Base-by-base conservation (phyloP, 2,329 filamentous ascomycete species). In the Aspergillus costaricaensis region DNA sequence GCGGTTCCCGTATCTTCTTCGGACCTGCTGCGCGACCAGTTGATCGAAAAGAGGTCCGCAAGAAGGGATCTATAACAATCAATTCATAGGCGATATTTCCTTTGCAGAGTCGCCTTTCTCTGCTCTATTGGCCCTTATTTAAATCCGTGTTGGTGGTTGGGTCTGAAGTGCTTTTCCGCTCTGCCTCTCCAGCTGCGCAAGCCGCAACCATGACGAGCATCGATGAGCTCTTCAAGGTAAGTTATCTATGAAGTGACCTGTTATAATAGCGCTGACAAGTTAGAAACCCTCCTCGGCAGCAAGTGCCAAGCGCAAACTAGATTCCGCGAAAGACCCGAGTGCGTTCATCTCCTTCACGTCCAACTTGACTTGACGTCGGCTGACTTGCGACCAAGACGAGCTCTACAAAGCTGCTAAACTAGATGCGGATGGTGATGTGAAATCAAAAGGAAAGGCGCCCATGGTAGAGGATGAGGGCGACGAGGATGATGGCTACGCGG, bases 391-490 rank as follows among this genome's bases (percentile, higher is more conserved):
- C 25, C 7, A 59, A 76, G 81, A 83, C 66, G 80, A 83, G 76
- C 77, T 83, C 30, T 88, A 87, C 76, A 88, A 88, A 75, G 81
- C 85, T 43, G 80, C 81, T 8, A 88, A 87, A 72, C 70, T 85
- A 57, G 78, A 78, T 21, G 66, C 76, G 9, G 80, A 81, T 65
- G 80, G 78, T 55, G 82, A 85, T 64, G 79, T 77, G 25, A 83
- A 82, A 64, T 78, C 76, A 15, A 77, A 80, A 62, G 77, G 75
- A 6, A 80, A 80, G 54, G 65, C 66, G 32, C 73, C 80, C 4
- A 79, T 77, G 12, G 79, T 82, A 48, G 79, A 82, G 30, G 83
- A 84, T 39, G 80, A 80, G 12, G 39, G 23, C 53, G 65, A 70
- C 5, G 77, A 77, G 17, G 81, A 82, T 39, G 81, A 81, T 21